A percentile compares a stretch with the other conserved stretches of the same genome.
Evolutionary conservation across 1,139 yeast genomes (phyloP).

Genomic region (Casaregolazyma lundiana): DNA sequence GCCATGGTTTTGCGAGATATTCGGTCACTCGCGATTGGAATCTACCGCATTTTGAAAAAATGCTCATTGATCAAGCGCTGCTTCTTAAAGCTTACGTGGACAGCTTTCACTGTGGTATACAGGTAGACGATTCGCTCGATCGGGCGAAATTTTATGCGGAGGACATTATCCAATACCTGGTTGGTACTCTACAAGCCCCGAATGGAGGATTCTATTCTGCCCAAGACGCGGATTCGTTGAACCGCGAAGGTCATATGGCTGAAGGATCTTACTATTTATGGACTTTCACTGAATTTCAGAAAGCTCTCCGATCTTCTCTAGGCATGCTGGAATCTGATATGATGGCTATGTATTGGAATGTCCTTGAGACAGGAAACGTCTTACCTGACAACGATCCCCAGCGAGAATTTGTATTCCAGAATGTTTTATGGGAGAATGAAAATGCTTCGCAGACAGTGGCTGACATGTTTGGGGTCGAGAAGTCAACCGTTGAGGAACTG

Average conservation of each 20-base stretch:
- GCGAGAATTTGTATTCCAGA: slow-evolving; percentile 30
- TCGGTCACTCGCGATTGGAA: slow-evolving; percentile 40
- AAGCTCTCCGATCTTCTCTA: slow-evolving; percentile 24
- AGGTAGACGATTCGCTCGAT: slow-evolving; percentile 10
- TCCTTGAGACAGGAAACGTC: slow-evolving; percentile 36
- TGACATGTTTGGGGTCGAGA: slow-evolving; percentile 31
- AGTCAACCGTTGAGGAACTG: slow-evolving; percentile 19
- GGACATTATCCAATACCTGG: slow-evolving; percentile 30
- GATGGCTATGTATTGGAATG: slow-evolving; percentile 35
- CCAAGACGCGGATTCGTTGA: slow-evolving; percentile 34
- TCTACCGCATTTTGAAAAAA: slow-evolving; percentile 39
- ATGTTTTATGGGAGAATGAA: slow-evolving; percentile 29
- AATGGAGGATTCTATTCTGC: slow-evolving; percentile 33
- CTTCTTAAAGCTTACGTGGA: slow-evolving; percentile 34
- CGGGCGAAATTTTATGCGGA: slow-evolving; percentile 16
- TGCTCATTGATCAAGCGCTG: slow-evolving; percentile 37
- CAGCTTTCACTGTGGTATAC: slow-evolving; percentile 24
- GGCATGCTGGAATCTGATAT: slow-evolving; percentile 32
- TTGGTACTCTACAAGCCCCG: slow-evolving; percentile 19
- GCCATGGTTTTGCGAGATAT: slow-evolving; percentile 37
- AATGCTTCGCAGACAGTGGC: slow-evolving; percentile 28
- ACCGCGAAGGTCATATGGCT: slow-evolving; percentile 22
- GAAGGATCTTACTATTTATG: slow-evolving; percentile 39
- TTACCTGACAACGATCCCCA: slow-evolving; percentile 33
- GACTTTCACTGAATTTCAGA: slow-evolving; percentile 34